Percentiles rank a stretch among this genome's conserved stretches.
Conservation (phyloP, 345 rosid genomes). For the Rhodamnia rubescens region DNA sequence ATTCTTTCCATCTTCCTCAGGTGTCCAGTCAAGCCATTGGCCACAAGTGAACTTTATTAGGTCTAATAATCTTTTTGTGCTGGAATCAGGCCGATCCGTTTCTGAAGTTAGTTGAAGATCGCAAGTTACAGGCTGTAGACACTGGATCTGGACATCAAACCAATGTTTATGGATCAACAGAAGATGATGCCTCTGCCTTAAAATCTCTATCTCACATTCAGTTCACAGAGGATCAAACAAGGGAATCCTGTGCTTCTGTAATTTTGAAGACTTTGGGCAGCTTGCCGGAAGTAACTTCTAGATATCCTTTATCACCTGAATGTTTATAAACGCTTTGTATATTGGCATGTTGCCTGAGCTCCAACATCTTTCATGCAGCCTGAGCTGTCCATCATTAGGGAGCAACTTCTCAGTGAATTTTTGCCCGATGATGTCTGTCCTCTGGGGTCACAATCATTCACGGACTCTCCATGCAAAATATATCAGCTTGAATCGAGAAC, state of each 20-base stretch:
- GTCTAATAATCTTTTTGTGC: background rate
- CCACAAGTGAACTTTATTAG: background rate
- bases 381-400: constrained; percentile 35
- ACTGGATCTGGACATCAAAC: constrained; percentile 14
- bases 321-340: background rate
- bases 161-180: constrained; percentile 51
- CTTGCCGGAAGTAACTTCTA: constrained; percentile 39
- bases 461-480: constrained; percentile 27
- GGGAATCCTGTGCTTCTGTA: constrained; percentile 51
- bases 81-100: constrained; percentile 75
- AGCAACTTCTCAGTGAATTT: constrained; percentile 62
- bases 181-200: constrained; percentile 57
- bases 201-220: constrained; percentile 46
- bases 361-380: constrained; percentile 28
- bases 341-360: background rate
- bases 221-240: constrained; percentile 43
- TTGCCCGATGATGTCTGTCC: constrained; percentile 83
- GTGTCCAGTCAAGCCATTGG: background rate
- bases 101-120: constrained; percentile 61
- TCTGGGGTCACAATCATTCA: constrained; percentile 46
- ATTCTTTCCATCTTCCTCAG: background rate
- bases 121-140: constrained; percentile 53
- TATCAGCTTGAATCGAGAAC: constrained; percentile 24
- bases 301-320: background rate
- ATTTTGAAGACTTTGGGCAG: constrained; percentile 57